Percentiles rank a stretch among this genome's conserved stretches.
Evolutionary conservation across 1,284 basidiomycete species (phyloP).

Genomic region (Trichosporon faecale): DNA sequence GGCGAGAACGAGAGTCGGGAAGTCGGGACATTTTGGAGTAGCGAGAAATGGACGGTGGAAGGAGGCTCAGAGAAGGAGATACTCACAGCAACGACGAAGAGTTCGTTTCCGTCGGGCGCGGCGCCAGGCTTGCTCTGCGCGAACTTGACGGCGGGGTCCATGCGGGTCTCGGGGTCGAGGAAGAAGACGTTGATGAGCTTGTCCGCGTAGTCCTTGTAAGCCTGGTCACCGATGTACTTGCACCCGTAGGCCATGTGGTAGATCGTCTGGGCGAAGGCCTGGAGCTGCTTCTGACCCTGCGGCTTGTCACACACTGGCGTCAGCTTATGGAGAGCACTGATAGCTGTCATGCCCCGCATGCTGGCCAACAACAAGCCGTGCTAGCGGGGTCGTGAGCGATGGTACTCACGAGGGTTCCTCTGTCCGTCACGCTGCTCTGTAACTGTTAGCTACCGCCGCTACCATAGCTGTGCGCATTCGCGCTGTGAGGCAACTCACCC

Average conservation of each 20-base stretch:
- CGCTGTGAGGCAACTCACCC: constrained; percentile 25
- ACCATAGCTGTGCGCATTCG: too few species aligned
- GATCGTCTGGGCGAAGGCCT: constrained; percentile 23
- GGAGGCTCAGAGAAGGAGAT: too few species aligned
- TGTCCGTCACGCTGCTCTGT: constrained; percentile 38
- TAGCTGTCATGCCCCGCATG: too few species aligned
- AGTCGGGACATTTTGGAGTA: too few species aligned
- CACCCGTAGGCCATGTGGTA: constrained; percentile 29
- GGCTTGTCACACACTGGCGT: constrained; percentile 31
- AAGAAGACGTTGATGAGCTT: constrained; percentile 37
- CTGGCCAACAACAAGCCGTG: too few species aligned
- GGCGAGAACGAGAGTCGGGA: too few species aligned
- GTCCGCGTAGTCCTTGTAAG: constrained; percentile 17
- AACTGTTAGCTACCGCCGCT: constrained; percentile 9
- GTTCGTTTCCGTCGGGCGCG: constrained; percentile 28
- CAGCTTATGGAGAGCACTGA: neutral
- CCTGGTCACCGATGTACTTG: neutral
- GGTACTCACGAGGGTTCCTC: constrained; percentile 35
- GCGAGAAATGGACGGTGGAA: too few species aligned
- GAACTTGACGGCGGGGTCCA: constrained; percentile 37
- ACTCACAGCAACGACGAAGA: constrained; percentile 41
- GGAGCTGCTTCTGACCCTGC: constrained; percentile 36
- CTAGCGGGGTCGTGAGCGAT: neutral
- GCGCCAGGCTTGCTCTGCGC: constrained; percentile 35
- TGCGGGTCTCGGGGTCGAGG: constrained; percentile 34